Evolutionary conservation across 352 stramenopile genomes (phyloP).

Genomic region (Phytophthora pseudosyringae): DNA sequence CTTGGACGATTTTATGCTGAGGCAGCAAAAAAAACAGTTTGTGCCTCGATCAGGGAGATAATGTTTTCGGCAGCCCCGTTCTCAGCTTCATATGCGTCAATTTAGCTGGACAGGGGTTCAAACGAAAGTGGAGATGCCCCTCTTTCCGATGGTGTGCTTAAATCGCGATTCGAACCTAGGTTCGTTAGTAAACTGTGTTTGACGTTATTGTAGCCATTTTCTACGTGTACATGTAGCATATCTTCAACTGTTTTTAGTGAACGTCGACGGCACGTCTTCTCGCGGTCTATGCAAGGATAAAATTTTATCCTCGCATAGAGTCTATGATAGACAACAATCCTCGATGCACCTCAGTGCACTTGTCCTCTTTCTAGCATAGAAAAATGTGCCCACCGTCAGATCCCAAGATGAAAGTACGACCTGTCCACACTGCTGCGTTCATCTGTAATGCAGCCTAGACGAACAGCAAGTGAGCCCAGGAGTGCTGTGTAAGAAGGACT

Average conservation of each 20-base stretch:
- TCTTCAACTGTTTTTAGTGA: conserved; percentile 17
- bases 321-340: conserved; percentile 4
- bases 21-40: not conserved
- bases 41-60: not conserved
- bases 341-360: not conserved
- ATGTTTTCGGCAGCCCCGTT: not conserved
- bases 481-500: not conserved
- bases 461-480: not conserved
- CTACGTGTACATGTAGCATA: not conserved
- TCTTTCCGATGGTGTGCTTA: not conserved
- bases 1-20: not conserved
- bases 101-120: not conserved
- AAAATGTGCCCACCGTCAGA: conserved; percentile 6
- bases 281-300: conserved; percentile 5
- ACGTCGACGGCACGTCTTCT: conserved; percentile 9
- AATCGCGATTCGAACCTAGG: no score
- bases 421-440: conserved; percentile 13
- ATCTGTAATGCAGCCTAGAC: conserved; percentile 9
- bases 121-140: not conserved
- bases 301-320: not conserved
- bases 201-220: no score
- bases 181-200: no score
- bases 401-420: conserved; percentile 19
- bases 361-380: not conserved
- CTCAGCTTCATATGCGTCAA: not conserved